Evolutionary conservation across 176 grass and related monocot genomes (phyloP).

Genomic region (bread wheat (Triticum aestivum)): IWGSC_CS_RefSeq_v2.1 NC_057799.1:565282276-565282775

Average conservation of each 20-base stretch:
- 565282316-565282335: neutral
- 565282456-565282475: neutral
- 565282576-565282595: no score
- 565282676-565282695: slow-evolving; percentile 13
- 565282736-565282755: neutral
- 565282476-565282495: neutral
- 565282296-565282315: neutral
- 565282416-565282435: neutral
- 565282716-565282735: neutral
- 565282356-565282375: neutral
- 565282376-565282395: neutral
- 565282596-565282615: neutral
- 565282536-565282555: neutral
- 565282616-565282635: neutral
- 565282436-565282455: neutral
- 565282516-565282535: neutral
- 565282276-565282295: neutral
- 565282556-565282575: neutral
- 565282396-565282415: neutral
- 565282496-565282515: no score
- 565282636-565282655: slow-evolving; percentile 26
- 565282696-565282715: neutral
- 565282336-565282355: neutral
- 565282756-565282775: slow-evolving; percentile 15
- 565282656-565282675: neutral